These are phyloP conservation scores for Diospyros lotus DNA, from an alignment of 148 eudicot species.

Conservation along the genomic window DNA sequence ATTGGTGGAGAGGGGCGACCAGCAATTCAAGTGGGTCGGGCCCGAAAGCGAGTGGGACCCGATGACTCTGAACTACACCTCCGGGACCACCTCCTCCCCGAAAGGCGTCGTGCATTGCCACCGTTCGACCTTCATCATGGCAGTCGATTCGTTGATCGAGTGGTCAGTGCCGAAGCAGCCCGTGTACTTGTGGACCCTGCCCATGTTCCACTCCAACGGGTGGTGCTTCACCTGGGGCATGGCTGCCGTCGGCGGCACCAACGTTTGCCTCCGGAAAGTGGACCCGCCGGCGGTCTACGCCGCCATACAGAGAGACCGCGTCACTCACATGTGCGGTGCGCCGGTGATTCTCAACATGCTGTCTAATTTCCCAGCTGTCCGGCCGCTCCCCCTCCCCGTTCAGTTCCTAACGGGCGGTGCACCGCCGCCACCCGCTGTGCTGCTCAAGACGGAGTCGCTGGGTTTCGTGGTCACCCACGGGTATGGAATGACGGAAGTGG, in stretches of 20 bases:
- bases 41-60: slow-evolving; percentile 45
- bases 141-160: slow-evolving; percentile 29
- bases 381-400: background rate
- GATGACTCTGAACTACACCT: slow-evolving; percentile 43
- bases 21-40: slow-evolving; percentile 32
- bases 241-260: slow-evolving; percentile 46
- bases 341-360: slow-evolving; percentile 19
- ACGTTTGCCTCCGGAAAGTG: slow-evolving; percentile 36
- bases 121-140: slow-evolving; percentile 28
- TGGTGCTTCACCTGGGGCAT: slow-evolving; percentile 49
- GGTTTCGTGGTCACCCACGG: slow-evolving; percentile 11
- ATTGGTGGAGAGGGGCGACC: slow-evolving; percentile 27
- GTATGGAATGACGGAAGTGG: slow-evolving; percentile 3
- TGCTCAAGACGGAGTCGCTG: background rate
- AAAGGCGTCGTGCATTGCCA: slow-evolving; percentile 52
- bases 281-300: slow-evolving; percentile 23
- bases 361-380: background rate
- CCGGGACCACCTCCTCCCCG: slow-evolving; percentile 47
- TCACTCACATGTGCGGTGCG: slow-evolving; percentile 54
- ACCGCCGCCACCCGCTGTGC: slow-evolving; percentile 10
- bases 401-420: slow-evolving; percentile 9
- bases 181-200: slow-evolving; percentile 48
- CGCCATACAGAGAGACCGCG: slow-evolving; percentile 24
- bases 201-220: slow-evolving; percentile 54
- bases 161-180: slow-evolving; percentile 39